Evolutionary conservation across 108 stramenopile genomes (phyloP), one percentile per base, ranked within the genome.

Genomic region (Pelagomonas calceolata): DNA sequence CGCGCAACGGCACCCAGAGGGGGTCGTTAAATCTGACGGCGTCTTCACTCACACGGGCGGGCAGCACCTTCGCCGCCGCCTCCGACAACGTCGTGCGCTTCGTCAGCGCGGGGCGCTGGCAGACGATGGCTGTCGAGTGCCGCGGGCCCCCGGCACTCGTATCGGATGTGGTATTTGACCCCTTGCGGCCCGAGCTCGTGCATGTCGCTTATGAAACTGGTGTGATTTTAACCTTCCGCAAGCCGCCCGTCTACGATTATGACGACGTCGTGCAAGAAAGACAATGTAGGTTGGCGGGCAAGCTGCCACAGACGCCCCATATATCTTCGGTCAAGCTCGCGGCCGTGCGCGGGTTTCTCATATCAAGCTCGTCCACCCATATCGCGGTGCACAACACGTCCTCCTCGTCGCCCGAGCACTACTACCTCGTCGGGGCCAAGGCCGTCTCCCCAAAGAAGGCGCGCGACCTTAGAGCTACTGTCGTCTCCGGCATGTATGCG

Each of bases 211-310:
- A 63, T 18, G 70, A 70, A 26, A 63, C 34, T 0, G 70, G 70
- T 4, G 70, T 63, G 32, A 32, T 70, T 34, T 21, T 70, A 32
- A 60, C 60, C 60, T 70, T 70, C 70, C 30, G 51, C 69, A 60
- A 60, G 21, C 51, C 26, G 26, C 17, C 51, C 51, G 0, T 60
- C 17, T 16, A 31, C 26, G 32, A 29, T 32, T 10, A n/a, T n/a
- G n/a, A n/a, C n/a, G n/a, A n/a, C n/a, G 30, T 4, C 30, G 35
- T 12, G 21, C 34, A 29, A 32, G 33, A 30, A 60, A 10, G 51
- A 7, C 32, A 60, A 18, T 70, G 70, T 32, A 44, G 60, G 18
- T 0, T 70, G 21, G 33, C 60, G 17, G 34, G 33, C 70, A 70
- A 70, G 63, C 26, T 43, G 4, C 36, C 43, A 30, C 39, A 35